Conservation (phyloP, 1,284 basidiomycete species). For the Bondarzewia mesenterica region DNA sequence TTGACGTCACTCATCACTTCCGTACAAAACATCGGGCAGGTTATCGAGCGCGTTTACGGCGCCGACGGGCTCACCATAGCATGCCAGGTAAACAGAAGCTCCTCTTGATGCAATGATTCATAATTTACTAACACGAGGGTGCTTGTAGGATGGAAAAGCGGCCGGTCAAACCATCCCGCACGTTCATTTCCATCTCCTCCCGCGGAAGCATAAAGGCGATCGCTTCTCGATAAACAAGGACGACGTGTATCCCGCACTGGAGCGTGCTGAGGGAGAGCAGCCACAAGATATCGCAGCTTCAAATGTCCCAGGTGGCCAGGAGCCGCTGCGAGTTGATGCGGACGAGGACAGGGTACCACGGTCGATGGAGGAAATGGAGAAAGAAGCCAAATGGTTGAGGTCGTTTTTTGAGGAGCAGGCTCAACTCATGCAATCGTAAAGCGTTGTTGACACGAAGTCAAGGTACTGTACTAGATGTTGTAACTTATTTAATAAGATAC, state of each 20-base stretch:
- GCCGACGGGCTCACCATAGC: slow-evolving; percentile 76
- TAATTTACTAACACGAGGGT: slow-evolving; percentile 2
- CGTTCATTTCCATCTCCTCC: slow-evolving; percentile 86
- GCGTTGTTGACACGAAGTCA: no score
- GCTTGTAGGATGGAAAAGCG: slow-evolving; percentile 73
- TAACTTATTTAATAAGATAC: background rate
- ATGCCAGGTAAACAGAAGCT: slow-evolving; percentile 53
- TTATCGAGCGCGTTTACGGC: slow-evolving; percentile 64
- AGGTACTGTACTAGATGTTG: background rate
- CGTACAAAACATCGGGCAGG: slow-evolving; percentile 63
- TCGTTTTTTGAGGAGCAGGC: slow-evolving; percentile 21
- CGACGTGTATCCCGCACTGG: slow-evolving; percentile 72
- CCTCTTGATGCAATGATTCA: background rate
- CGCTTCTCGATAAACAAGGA: slow-evolving; percentile 63
- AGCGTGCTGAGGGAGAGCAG: slow-evolving; percentile 52
- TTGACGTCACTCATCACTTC: slow-evolving; percentile 71
- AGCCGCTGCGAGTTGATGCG: slow-evolving; percentile 50
- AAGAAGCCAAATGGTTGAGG: slow-evolving; percentile 27
- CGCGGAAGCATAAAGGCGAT: slow-evolving; percentile 64
- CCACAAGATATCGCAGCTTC: slow-evolving; percentile 26
- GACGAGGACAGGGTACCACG: slow-evolving; percentile 67
- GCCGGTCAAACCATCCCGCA: slow-evolving; percentile 86
- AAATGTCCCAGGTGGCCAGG: slow-evolving; percentile 13
- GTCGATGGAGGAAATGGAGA: slow-evolving; percentile 31
- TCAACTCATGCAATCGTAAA: no score